A percentile compares a stretch with the other conserved stretches of the same genome.
Conservation (phyloP, 1,284 basidiomycete species). For the Trichosporon sp. region DNA sequence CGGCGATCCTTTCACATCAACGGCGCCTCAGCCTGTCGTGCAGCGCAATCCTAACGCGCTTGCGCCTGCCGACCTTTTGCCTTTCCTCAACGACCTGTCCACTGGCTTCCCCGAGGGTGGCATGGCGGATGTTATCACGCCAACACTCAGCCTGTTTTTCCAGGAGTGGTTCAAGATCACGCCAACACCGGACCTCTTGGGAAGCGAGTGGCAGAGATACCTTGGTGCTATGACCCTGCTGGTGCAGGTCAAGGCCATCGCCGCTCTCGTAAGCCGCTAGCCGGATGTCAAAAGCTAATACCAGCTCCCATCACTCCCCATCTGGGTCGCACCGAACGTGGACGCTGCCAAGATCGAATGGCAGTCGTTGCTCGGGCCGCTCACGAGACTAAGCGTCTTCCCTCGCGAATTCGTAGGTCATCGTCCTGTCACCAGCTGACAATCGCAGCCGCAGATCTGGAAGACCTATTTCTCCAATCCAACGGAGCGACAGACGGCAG, state of each 20-base stretch:
- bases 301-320: conserved; percentile 43
- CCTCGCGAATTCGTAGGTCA: conserved; percentile 73
- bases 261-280: conserved; percentile 55
- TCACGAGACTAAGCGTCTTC: conserved; percentile 76
- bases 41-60: conserved; percentile 24
- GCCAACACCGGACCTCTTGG: conserved; percentile 43
- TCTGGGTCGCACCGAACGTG: conserved; percentile 45
- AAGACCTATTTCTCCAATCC: conserved; percentile 77
- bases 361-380: conserved; percentile 70
- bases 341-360: conserved; percentile 49
- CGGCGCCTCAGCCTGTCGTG: conserved; percentile 1
- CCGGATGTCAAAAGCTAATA: conserved; percentile 11
- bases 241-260: conserved; percentile 75
- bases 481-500: conserved; percentile 63
- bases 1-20: conserved; percentile 53
- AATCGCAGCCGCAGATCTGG: conserved; percentile 63
- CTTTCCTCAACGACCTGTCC: conserved; percentile 52
- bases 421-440: neutral
- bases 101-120: conserved; percentile 45
- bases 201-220: conserved; percentile 71
- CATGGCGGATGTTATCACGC: conserved; percentile 50
- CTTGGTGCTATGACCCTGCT: conserved; percentile 74
- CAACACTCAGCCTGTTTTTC: conserved; percentile 46
- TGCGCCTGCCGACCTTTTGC: conserved; percentile 43
- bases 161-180: conserved; percentile 46